A percentile compares a stretch with the other conserved stretches of the same genome.
These are phyloP conservation scores for Ochromonas danica DNA, from an alignment of 108 stramenopile genomes.

Conservation along the genomic window DNA sequence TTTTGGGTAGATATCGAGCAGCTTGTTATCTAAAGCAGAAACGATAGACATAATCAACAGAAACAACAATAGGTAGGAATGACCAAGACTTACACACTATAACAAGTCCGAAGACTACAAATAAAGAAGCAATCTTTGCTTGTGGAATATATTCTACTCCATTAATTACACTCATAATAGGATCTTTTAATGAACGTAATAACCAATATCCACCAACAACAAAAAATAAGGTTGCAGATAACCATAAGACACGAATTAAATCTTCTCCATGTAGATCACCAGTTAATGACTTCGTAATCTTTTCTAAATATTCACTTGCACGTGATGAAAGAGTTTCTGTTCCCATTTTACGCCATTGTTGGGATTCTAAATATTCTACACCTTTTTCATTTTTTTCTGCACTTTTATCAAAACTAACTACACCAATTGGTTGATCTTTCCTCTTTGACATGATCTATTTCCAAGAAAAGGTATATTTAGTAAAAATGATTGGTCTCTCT, in stretches of 20 bases:
- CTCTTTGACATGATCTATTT: no score
- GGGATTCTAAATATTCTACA: background rate
- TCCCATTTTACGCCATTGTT: conserved; percentile 34
- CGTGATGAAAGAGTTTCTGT: background rate
- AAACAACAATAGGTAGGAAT: conserved; percentile 58
- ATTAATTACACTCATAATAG: conserved; percentile 81
- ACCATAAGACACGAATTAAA: conserved; percentile 75
- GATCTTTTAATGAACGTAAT: conserved; percentile 86
- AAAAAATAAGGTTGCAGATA: conserved; percentile 89
- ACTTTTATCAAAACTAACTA: no score
- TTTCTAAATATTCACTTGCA: conserved; percentile 7
- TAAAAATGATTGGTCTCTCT: no score
- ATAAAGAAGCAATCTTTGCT: conserved; percentile 55
- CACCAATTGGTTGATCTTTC: no score
- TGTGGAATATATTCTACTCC: conserved; percentile 80
- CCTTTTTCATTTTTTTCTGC: background rate
- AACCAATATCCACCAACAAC: conserved; percentile 98
- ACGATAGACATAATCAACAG: conserved; percentile 81
- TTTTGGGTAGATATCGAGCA: conserved; percentile 75
- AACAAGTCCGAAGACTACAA: conserved; percentile 26
- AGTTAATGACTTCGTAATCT: background rate
- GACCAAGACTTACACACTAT: conserved; percentile 23
- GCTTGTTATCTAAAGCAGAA: conserved; percentile 82
- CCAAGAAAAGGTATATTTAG: no score
- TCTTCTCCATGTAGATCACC: conserved; percentile 50